Evolutionary conservation across 805 yeast genomes (phyloP), one percentile per base, ranked within the genome.

Genomic region (Cyberlindnera maritima): DNA sequence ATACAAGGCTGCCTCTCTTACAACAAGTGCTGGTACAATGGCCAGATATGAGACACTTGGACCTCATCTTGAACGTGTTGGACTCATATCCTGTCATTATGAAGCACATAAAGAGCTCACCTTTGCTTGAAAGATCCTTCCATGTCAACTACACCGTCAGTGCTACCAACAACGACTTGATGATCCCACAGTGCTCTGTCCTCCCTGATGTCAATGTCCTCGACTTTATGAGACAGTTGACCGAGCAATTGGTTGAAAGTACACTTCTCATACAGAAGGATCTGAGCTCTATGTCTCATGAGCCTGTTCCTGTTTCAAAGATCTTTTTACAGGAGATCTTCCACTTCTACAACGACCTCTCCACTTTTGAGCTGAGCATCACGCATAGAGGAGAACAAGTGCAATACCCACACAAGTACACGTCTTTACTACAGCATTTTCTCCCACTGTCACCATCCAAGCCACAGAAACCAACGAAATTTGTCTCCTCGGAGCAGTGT

Each of bases 161-260:
- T 13, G 18, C 12, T 5, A 17, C 15, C 2, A 3, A 13, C 28
- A 39, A 43, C 2, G 47, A 40, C 2, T n/a, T 35, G 14, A 15
- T 46, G 19, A 25, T 36, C 15, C 49, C 49, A 17, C 18, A 14
- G 12, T 23, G 36, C 11, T 19, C 31, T 5, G 11, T 46, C 2
- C 33, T 21, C 18, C 49, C 44, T 20, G 42, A 46, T 7, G 39
- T 41, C 18, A 46, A 46, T n/a, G 35, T 41, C 9, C 23, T 41
- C 17, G 49, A 46, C 28, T 41, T 41, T 31, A 37, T 33, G 36
- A 29, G 49, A 25, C 21, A 39, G 6, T 20, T 46, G 21, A 46
- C 49, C 1, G 20, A 40, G 19, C 19, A 17, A 2, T 28, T 46
- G 6, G 39, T 46, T 4, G 49, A 46, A 26, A 12, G 37, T 10